Evolutionary conservation across 1,139 yeast genomes (phyloP).

Genomic region (Kluyveromyces sp.): DNA sequence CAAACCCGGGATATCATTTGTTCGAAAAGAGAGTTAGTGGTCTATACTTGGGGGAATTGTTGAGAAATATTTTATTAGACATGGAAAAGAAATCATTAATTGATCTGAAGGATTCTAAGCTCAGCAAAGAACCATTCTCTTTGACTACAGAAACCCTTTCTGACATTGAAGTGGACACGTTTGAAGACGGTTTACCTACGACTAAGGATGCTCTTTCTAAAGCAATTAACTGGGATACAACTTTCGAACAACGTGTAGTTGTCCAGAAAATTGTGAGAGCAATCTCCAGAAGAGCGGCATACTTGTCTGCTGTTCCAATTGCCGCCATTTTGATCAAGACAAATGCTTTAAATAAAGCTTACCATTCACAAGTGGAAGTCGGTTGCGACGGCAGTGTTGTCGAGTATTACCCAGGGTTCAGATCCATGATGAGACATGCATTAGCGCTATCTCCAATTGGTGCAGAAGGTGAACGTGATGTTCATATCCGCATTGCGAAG

Average conservation of each 20-base stretch:
- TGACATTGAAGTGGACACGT: constrained; percentile 69
- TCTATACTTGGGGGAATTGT: constrained; percentile 86
- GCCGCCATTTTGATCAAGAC: constrained; percentile 66
- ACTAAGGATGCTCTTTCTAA: constrained; percentile 59
- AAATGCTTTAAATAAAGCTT: constrained; percentile 45
- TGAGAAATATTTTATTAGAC: constrained; percentile 66
- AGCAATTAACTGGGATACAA: constrained; percentile 58
- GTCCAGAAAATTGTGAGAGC: constrained; percentile 70
- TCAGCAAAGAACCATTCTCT: constrained; percentile 68
- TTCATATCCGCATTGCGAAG: constrained; percentile 72
- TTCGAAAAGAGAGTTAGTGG: constrained; percentile 93
- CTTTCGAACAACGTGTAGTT: constrained; percentile 57
- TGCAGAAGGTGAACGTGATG: constrained; percentile 59
- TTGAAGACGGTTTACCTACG: constrained; percentile 54
- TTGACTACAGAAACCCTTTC: constrained; percentile 80
- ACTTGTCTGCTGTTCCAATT: constrained; percentile 77
- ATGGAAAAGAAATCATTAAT: constrained; percentile 50
- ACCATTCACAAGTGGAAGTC: constrained; percentile 67
- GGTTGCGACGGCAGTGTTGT: constrained; percentile 95
- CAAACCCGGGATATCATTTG: constrained; percentile 79
- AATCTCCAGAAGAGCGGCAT: constrained; percentile 78
- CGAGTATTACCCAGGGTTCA: constrained; percentile 85
- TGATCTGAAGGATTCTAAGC: constrained; percentile 45
- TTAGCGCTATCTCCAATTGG: constrained; percentile 62
- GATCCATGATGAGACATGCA: constrained; percentile 68